phyloP scores from a whole-genome alignment of 441 rosid species.

The Manihot esculenta region DNA sequence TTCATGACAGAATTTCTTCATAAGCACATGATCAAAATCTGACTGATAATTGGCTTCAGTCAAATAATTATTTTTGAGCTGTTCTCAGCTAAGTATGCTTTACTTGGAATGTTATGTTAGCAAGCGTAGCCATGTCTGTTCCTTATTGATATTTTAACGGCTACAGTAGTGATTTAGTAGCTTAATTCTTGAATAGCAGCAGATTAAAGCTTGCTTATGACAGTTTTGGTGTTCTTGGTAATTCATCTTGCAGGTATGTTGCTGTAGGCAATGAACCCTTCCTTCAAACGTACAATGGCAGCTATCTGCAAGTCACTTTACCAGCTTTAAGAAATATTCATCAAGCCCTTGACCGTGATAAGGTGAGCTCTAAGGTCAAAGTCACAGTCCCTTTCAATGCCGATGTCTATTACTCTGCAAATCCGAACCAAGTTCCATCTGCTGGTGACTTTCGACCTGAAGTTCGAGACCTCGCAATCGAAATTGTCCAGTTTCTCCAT shows the following conservation, averaged over 20 bases:
- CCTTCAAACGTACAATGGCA: constrained; percentile 65
- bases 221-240: background rate
- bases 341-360: constrained; percentile 69
- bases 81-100: background rate
- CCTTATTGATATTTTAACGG: background rate
- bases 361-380: constrained; percentile 59
- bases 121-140: background rate
- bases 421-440: constrained; percentile 59
- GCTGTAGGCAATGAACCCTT: constrained; percentile 92
- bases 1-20: too few relatives aligned
- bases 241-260: constrained; percentile 47
- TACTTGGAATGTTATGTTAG: background rate
- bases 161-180: background rate
- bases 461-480: constrained; percentile 43
- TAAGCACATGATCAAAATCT: background rate
- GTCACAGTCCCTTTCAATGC: constrained; percentile 83
- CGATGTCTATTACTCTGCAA: constrained; percentile 59
- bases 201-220: too few relatives aligned
- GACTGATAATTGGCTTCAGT: background rate
- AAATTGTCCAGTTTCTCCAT: constrained; percentile 54
- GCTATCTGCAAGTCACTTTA: constrained; percentile 45
- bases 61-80: background rate
- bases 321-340: constrained; percentile 81
- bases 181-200: background rate
- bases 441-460: constrained; percentile 73